Base-by-base conservation (phyloP, 495 filamentous ascomycete species). In the Hypomontagnella submonticulosa region DNA sequence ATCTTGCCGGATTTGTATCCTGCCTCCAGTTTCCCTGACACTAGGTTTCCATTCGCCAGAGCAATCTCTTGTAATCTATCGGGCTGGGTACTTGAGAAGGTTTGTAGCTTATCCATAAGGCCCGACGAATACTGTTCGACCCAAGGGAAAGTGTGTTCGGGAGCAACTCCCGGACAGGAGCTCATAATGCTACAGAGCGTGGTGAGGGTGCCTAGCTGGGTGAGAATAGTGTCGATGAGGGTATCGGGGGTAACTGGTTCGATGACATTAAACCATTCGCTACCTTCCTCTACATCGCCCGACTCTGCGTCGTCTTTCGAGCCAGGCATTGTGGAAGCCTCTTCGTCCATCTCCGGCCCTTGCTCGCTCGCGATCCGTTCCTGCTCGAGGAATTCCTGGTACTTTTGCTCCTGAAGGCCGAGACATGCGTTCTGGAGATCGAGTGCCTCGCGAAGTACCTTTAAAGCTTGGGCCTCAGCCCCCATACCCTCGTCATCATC, bases 341-440 rank as follows among this genome's bases (percentile, higher is more conserved):
- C 16, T 11, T 19, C 19, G 8, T 37, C 37, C 0, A n/a, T 19
- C 7, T 50, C 30, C 9, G 51, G 53, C 32, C 13, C 11, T 49
- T 58, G 59, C 18, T 66, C 47, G 8, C 57, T 9, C 3, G 58
- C 56, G 13, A 40, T 16, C 6, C 49, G 56, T 46, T 73, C 66
- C 46, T 64, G 56, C 66, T 85, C 81, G 50, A 78, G 80, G 27
- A 63, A 63, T 63, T 87, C 80, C 8, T 80, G 79, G 47, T 81
- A 84, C 55, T 82, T 81, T 49, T 79, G 72, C 61, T 87, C 81
- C 69, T 90, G 88, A n/a, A 85, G 60, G 9, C 76, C 67, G 19
- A 89, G 78, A 73, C 89, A 91, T 30, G 79, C 75, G 34, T 84
- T 82, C 62, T 90, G 88, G 1, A 89, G 67, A 55, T 86, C 83